Base-by-base conservation (phyloP, 495 filamentous ascomycete genomes). In the Aspergillus incahuasiensis region DNA sequence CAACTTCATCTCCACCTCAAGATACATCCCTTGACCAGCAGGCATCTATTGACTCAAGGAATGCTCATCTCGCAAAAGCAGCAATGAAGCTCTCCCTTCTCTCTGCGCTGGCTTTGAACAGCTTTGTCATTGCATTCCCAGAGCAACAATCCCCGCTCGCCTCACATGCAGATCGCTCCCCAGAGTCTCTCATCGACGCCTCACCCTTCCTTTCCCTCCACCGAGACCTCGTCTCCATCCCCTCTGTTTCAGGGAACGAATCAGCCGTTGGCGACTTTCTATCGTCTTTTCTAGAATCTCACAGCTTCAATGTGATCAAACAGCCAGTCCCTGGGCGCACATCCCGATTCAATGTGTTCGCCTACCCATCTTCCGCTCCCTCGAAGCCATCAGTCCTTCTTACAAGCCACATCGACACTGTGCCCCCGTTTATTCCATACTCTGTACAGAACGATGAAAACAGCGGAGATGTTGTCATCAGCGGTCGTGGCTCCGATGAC, bases 401-500 rank as follows among this genome's bases (percentile, higher is more conserved):
- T 3, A 82, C 86, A 15, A 87, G 82, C 53, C 91, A 96, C 64
- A 83, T 94, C 47, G 85, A 89, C 46, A 83, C 79, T 15, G 75
- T 89, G 28, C 84, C 84, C 0, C 80, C 83, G 0, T 92, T 82
- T 71, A 87, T 90, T 61, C 87, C 69, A 46, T 70, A 70, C 66
- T 61, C 67, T 40, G 45, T 69, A 40, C 62, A 62, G 50, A 52
- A 21, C 48, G 60, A 58, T 42, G 64, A 76, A 44, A 68, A 68
- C 0, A 59, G 63, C 16, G 66, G n/a, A 16, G 38, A 77, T 57
- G 68, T 77, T 38, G 45, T 75, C 32, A 83, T 91, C 21, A 77
- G 78, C 34, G 92, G 92, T 24, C 86, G 92, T 19, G 92, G 94
- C 55, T 83, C 80, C 52, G 91, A 95, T 57, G 92, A 98, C 66